These are phyloP conservation scores for Alternaria novae-zelandiae DNA, from an alignment of 2,329 filamentous ascomycete genomes.

Conservation along the genomic window DNA sequence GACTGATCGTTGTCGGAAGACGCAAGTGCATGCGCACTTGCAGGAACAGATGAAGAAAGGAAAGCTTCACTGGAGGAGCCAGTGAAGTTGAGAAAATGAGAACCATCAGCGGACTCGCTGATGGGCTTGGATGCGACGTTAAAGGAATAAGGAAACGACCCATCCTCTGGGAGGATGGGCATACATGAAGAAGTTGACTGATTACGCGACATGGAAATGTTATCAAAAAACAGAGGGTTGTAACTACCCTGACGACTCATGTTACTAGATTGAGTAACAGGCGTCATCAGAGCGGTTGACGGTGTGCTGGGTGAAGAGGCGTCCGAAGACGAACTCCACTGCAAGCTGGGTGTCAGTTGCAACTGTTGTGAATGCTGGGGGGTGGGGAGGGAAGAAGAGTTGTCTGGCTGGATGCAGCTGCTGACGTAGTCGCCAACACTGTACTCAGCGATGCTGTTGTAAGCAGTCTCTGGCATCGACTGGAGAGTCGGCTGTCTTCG, in stretches of 20 bases:
- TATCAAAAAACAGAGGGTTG: conserved; percentile 50
- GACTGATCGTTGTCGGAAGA: conserved; percentile 35
- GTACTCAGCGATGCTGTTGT: conserved; percentile 41
- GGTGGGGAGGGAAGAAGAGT: conserved; percentile 28
- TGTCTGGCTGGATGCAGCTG: conserved; percentile 35
- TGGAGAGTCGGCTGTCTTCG: conserved; percentile 30
- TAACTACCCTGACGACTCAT: conserved; percentile 57
- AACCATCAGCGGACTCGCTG: conserved; percentile 39
- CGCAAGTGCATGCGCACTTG: conserved; percentile 45
- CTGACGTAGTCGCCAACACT: conserved; percentile 46
- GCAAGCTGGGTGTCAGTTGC: conserved; percentile 39
- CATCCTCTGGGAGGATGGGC: conserved; percentile 47
- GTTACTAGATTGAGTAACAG: conserved; percentile 47
- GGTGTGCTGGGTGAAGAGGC: conserved; percentile 47
- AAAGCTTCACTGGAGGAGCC: conserved; percentile 47
- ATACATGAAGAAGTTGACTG: conserved; percentile 50
- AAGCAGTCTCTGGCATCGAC: conserved; percentile 30
- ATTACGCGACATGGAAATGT: conserved; percentile 53
- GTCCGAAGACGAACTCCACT: conserved; percentile 44
- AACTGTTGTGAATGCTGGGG: conserved; percentile 31
- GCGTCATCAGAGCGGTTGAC: conserved; percentile 46
- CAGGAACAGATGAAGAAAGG: conserved; percentile 36
- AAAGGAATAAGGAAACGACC: conserved; percentile 42
- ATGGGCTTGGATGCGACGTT: conserved; percentile 43
- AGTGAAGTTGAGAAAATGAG: conserved; percentile 42